Conservation (phyloP, 2,329 filamentous ascomycete species). For the Hortaea sp. region DNA sequence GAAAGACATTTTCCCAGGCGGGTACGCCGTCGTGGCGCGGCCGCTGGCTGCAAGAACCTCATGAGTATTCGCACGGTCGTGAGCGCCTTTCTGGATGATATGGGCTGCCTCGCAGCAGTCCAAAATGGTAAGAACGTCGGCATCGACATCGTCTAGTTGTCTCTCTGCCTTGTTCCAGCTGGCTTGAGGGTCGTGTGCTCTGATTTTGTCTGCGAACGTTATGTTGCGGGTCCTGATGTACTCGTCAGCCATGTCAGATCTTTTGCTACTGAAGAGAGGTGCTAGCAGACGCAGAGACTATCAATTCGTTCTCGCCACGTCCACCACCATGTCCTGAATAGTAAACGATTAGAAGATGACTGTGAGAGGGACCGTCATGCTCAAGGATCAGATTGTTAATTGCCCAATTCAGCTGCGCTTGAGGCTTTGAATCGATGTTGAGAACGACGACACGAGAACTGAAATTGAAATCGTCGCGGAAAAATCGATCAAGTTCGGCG, state of each 20-base stretch:
- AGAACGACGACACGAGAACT: conserved; percentile 16
- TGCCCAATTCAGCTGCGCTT: conserved; percentile 24
- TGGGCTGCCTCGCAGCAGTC: conserved; percentile 31
- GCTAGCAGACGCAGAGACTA: neutral
- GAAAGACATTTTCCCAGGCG: neutral
- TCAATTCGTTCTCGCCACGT: neutral
- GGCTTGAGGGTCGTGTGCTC: conserved; percentile 2
- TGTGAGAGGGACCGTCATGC: conserved; percentile 7
- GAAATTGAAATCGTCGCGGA: neutral
- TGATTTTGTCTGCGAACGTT: neutral
- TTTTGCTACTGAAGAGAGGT: neutral
- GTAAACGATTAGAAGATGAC: conserved; percentile 22
- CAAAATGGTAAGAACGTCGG: conserved; percentile 28
- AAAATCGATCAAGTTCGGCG: neutral
- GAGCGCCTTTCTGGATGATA: conserved; percentile 13
- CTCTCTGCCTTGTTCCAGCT: conserved; percentile 26
- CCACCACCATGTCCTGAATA: conserved; percentile 27
- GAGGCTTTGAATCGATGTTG: conserved; percentile 22
- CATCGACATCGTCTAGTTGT: conserved; percentile 21
- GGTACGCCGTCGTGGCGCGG: neutral
- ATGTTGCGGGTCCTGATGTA: neutral
- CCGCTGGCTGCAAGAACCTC: neutral
- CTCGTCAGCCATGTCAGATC: neutral
- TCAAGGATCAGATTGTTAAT: conserved; percentile 21
- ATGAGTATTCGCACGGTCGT: neutral